phyloP scores from a whole-genome alignment of 1,284 basidiomycete species.

The Tilletia horrida region DNA sequence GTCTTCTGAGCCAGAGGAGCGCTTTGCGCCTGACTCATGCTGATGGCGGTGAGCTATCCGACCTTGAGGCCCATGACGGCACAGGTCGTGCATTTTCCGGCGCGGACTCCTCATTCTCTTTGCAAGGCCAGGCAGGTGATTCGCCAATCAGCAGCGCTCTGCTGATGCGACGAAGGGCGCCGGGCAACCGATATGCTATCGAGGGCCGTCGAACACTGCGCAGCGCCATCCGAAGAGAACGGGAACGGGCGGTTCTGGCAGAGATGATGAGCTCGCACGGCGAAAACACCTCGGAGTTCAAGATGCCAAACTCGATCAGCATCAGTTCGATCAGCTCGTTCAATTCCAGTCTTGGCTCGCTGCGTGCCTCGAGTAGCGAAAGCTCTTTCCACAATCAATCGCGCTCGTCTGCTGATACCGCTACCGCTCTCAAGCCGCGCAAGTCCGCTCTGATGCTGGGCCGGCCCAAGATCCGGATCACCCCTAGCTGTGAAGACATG shows the following conservation, averaged over 20 bases:
- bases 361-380: constrained; percentile 24
- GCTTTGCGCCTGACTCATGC: too few species aligned
- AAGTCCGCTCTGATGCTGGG: constrained; percentile 17
- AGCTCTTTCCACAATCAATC: constrained; percentile 22
- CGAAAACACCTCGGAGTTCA: constrained; percentile 8
- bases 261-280: constrained; percentile 25
- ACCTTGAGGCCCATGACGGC: too few species aligned
- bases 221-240: constrained; percentile 29
- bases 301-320: constrained; percentile 12
- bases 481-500: constrained; percentile 45
- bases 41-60: too few species aligned
- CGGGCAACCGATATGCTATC: constrained; percentile 43
- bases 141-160: neutral
- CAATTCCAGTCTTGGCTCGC: constrained; percentile 15
- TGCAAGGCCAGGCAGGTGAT: neutral
- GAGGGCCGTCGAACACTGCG: constrained; percentile 39
- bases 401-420: neutral
- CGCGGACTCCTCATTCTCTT: neutral
- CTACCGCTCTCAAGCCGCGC: neutral
- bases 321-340: constrained; percentile 16
- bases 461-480: constrained; percentile 43
- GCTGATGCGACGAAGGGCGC: constrained; percentile 29
- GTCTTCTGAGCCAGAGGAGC: neutral
- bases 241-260: constrained; percentile 18
- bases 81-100: neutral